Evolutionary conservation across 805 yeast genomes (phyloP), one percentile per base, ranked within the genome.

Genomic region (Ogataea pignaliae): DNA sequence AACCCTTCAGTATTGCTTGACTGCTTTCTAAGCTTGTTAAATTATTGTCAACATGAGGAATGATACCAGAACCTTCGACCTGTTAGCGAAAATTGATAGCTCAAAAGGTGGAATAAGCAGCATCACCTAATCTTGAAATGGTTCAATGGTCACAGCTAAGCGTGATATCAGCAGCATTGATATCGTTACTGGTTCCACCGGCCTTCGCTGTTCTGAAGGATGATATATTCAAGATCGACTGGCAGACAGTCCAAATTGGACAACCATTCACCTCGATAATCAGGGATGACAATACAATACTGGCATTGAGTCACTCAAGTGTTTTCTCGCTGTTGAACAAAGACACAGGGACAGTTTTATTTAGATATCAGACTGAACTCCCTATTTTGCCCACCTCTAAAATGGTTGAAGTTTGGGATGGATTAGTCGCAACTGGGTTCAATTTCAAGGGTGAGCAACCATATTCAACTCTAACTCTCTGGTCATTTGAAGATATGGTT

Each of bases 171-270:
- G 7, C n/a, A 16, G 31, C 43, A 31, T 15, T 41, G 5, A 11
- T 43, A 17, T 13, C 29, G 30, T 36, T 47, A 36, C 28, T 52
- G 29, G 26, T 44, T 10, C 33, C 38, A 15, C 46, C 44, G 12
- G 48, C 37, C 21, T 32, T 38, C 18, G 48, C 53, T 33, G 45
- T 55, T 14, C 47, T 55, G 7, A 61, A 70, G 21, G 83, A 79
- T 42, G 82, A 79, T 47, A 80, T 82, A 0, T 77, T 73, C 55
- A 60, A 61, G 14, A 65, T 66, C 30, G 87, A 81, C 52, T 80
- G 83, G 83, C 72, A 77, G 37, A 57, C 69, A 9, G 66, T 65
- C 29, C 71, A 69, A 40, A 59, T 75, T 28, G 83, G 83, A 1
- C 51, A 56, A 7, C 64, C 73, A 52, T 37, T 43, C 6, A 18